Base-by-base conservation (phyloP, 805 yeast species). In the Brettanomyces naardenensis region DNA sequence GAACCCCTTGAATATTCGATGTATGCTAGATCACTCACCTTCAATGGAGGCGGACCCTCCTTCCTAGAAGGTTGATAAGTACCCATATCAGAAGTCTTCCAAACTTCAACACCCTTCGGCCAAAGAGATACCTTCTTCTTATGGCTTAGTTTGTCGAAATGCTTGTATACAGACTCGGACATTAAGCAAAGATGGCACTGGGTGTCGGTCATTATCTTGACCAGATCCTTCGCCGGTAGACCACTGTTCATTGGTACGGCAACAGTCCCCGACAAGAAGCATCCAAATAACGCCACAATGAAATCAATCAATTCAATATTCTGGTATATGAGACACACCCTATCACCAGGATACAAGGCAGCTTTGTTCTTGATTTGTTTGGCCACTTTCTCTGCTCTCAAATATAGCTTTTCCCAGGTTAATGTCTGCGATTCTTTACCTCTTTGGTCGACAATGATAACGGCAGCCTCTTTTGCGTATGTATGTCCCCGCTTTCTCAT, bases 1-100 rank as follows among this genome's bases (percentile, higher is more conserved):
- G 97, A 94, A 2, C 94, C 82, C 48, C 89, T 74, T 1, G 92
- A 77, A 53, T 83, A 92, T 61, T 92, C 98, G 11, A 92, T 89
- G 52, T 92, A 92, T 0, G 97, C 96, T 41, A 92, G 63, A 51
- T 86, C 94, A 1, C 89, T 85, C 1, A 78, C 75, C 46, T 81
- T 85, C 32, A 78, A 61, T 0, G 83, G 75, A 1, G 89, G 86
- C 2, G 71, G 69, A 15, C 70, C 79, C 5, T 63, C 67, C 38
- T 74, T 72, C 47, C 72, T 77, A 3, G 78, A 71, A 22, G 75
- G 63, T 36, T 75, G 76, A 46, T 73, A 80, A 1, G 75, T 63
- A 0, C 97, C 97, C 63, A 90, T 71, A 50, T 89, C 97, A 18
- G 84, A 79, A 1, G 97, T 89, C 53, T 78, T 80, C 83, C 94